These are phyloP conservation scores for Pseudohalonectria lignicola DNA, from an alignment of 2,329 filamentous ascomycete species.

Conservation along the genomic window DNA sequence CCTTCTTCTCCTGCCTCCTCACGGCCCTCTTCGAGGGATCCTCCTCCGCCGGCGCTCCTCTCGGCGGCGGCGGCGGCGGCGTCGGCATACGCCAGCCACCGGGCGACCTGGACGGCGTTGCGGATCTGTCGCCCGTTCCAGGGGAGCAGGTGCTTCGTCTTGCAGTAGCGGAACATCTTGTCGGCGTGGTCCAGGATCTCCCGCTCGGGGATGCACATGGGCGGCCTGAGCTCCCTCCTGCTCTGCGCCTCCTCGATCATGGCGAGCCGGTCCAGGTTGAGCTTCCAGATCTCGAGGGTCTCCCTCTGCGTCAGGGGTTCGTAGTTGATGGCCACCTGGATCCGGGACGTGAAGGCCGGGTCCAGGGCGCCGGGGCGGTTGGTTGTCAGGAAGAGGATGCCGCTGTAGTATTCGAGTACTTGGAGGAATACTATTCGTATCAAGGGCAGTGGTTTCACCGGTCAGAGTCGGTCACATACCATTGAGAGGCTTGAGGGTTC, in stretches of 20 bases:
- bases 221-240: neutral
- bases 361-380: slow-evolving; percentile 20
- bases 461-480: too few species aligned
- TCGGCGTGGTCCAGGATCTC: neutral
- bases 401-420: neutral
- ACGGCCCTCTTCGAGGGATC: neutral
- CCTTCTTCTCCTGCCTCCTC: neutral
- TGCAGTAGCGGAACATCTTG: neutral
- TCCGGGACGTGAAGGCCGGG: slow-evolving; percentile 23
- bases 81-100: neutral
- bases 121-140: slow-evolving; percentile 20
- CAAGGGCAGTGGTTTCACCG: too few species aligned
- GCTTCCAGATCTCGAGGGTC: neutral
- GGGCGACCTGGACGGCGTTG: slow-evolving; percentile 16
- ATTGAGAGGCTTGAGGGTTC: too few species aligned
- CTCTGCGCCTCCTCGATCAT: neutral
- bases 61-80: neutral
- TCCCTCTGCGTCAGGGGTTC: slow-evolving; percentile 14
- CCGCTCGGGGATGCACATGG: neutral
- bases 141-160: neutral
- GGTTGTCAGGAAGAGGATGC: neutral
- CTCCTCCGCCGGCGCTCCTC: neutral
- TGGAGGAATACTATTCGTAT: neutral
- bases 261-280: slow-evolving; percentile 1
- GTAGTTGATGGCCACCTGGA: slow-evolving; percentile 21